Conservation (phyloP, 805 yeast genomes). For the Helenozyma rhizophorensis region DNA sequence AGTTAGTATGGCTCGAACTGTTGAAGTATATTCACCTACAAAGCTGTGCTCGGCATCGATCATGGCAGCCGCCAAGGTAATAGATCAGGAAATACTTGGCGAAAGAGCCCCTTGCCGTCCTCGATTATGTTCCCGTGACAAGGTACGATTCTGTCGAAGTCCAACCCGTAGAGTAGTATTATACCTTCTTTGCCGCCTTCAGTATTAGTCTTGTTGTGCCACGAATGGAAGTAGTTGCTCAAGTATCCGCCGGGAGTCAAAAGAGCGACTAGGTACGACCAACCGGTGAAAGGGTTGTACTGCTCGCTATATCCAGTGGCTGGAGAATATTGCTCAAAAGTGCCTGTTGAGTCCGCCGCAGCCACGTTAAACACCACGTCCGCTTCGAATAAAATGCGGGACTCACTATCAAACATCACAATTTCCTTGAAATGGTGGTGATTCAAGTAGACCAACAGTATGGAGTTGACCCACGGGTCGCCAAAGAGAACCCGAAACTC, state of each 20-base stretch:
- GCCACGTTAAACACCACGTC: slow-evolving; percentile 14
- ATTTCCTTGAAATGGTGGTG: slow-evolving; percentile 11
- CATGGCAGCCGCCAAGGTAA: too few species aligned
- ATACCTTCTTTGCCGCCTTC: slow-evolving; percentile 15
- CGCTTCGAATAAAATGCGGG: slow-evolving; percentile 9
- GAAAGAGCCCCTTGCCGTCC: too few species aligned
- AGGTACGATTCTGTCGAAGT: slow-evolving; percentile 45
- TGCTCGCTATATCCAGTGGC: slow-evolving; percentile 10
- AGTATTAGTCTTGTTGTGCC: not conserved
- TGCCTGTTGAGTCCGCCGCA: slow-evolving; percentile 2
- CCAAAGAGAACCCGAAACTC: too few species aligned
- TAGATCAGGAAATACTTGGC: too few species aligned
- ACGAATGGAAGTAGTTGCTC: slow-evolving; percentile 3
- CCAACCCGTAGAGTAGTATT: slow-evolving; percentile 22
- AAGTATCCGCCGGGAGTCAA: slow-evolving; percentile 9
- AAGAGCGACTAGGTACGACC: slow-evolving; percentile 10
- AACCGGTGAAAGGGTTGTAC: slow-evolving; percentile 11
- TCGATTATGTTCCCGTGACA: slow-evolving; percentile 66
- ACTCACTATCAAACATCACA: slow-evolving; percentile 9
- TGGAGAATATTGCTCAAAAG: slow-evolving; percentile 13
- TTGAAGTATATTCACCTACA: too few species aligned
- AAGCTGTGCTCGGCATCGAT: too few species aligned
- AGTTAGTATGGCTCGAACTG: too few species aligned
- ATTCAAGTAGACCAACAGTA: slow-evolving; percentile 11
- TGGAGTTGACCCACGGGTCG: slow-evolving; percentile 6